These are phyloP conservation scores for Pseudonitzschia multiseries DNA, from an alignment of 108 stramenopile genomes.

Conservation along the genomic window DNA sequence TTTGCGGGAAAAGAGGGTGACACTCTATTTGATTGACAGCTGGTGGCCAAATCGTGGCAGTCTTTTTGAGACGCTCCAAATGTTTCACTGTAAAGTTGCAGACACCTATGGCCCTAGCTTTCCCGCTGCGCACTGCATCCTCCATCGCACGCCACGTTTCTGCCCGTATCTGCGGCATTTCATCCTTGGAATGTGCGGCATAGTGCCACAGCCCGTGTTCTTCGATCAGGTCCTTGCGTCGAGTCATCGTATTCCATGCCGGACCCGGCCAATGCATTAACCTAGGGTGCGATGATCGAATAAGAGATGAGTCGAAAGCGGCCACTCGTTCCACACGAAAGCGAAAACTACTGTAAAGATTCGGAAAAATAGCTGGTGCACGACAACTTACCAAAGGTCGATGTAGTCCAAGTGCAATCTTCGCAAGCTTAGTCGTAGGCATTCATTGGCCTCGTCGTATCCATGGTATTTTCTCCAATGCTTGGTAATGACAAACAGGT, in stretches of 20 bases:
- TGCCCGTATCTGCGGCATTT: constrained; percentile 47
- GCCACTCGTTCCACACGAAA: not conserved
- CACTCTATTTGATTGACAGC: constrained; percentile 86
- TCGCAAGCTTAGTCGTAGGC: constrained; percentile 57
- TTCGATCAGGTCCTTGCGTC: constrained; percentile 32
- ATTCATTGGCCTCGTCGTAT: constrained; percentile 60
- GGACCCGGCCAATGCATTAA: constrained; percentile 84
- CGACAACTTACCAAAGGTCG: constrained; percentile 42
- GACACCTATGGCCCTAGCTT: constrained; percentile 72
- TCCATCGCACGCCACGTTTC: constrained; percentile 91
- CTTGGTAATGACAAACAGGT: constrained; percentile 75
- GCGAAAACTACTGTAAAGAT: no score
- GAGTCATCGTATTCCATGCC: constrained; percentile 48
- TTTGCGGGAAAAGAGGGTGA: constrained; percentile 77
- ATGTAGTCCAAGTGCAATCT: constrained; percentile 59
- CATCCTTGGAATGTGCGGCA: constrained; percentile 42
- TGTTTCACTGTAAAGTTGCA: constrained; percentile 65
- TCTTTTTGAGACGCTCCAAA: constrained; percentile 51
- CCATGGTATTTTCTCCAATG: constrained; percentile 86
- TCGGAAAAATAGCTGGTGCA: no score
- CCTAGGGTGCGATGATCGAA: not conserved
- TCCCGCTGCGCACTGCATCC: constrained; percentile 55
- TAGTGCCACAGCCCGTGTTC: constrained; percentile 50
- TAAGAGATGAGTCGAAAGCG: not conserved
- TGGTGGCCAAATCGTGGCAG: constrained; percentile 72